A percentile compares a stretch with the other conserved stretches of the same genome.
phyloP scores from a whole-genome alignment of 371 early-diverging fungal species.

The Mycotypha africana region DNA sequence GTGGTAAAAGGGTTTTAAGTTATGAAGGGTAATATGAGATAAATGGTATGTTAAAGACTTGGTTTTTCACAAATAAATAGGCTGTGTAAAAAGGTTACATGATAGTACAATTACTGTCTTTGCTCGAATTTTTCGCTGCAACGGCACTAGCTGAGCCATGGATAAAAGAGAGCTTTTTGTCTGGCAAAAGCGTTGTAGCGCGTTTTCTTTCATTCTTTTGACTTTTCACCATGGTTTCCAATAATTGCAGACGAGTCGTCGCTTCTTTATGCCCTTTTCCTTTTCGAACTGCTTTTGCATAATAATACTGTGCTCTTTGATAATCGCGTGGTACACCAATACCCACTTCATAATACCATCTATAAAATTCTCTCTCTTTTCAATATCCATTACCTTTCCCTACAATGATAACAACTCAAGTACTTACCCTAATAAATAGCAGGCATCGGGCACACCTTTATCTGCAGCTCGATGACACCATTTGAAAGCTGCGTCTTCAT shows the following conservation, averaged over 20 bases:
- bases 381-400: too few relatives aligned
- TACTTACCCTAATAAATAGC: slow-evolving; percentile 34
- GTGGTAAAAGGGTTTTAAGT: too few relatives aligned
- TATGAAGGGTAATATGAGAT: too few relatives aligned
- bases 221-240: slow-evolving; percentile 7
- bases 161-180: background rate
- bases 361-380: slow-evolving; percentile 2
- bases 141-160: too few relatives aligned
- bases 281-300: slow-evolving; percentile 27
- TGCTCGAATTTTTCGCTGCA: too few relatives aligned
- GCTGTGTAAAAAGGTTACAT: too few relatives aligned
- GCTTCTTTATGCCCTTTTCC: slow-evolving; percentile 24
- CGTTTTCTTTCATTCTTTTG: slow-evolving; percentile 13
- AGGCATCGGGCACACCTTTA: slow-evolving; percentile 28
- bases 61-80: too few relatives aligned
- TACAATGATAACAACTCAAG: too few relatives aligned
- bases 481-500: slow-evolving; percentile 44
- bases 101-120: too few relatives aligned
- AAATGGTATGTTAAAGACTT: too few relatives aligned
- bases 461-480: slow-evolving; percentile 44
- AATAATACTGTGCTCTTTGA: slow-evolving; percentile 23
- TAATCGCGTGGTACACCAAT: slow-evolving; percentile 33
- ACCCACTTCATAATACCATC: slow-evolving; percentile 46
- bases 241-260: slow-evolving; percentile 1
- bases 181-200: background rate